Evolutionary conservation across 768 basidiomycete species (phyloP).

Genomic region (Sistotremastrum niveocremeum): DNA sequence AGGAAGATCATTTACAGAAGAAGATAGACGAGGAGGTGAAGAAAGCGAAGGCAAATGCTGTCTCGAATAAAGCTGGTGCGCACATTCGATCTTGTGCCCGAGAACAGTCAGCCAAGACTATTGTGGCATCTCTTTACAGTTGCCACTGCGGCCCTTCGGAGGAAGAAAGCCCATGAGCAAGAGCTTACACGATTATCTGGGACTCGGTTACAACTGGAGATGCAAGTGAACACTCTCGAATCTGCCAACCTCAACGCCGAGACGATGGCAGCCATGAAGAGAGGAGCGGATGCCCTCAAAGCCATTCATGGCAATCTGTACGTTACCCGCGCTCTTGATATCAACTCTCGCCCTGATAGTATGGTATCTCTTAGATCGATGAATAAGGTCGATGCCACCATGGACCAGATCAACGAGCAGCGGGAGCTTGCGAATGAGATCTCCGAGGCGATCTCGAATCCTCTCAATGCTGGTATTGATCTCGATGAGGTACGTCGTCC

Average conservation of each 20-base stretch:
- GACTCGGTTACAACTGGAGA: constrained; percentile 82
- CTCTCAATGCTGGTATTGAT: constrained; percentile 37
- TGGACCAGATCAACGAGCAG: constrained; percentile 81
- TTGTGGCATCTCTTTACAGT: constrained; percentile 28
- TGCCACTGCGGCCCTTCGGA: constrained; percentile 78
- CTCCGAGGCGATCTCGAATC: constrained; percentile 73
- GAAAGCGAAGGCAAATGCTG: constrained; percentile 88
- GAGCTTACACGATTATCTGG: constrained; percentile 81
- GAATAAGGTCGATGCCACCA: constrained; percentile 80
- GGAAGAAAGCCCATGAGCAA: constrained; percentile 82
- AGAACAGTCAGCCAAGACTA: neutral
- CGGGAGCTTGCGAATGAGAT: constrained; percentile 89
- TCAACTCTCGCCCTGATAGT: neutral
- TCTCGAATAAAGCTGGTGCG: constrained; percentile 86
- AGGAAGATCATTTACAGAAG: constrained; percentile 92
- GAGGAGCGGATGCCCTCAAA: constrained; percentile 78
- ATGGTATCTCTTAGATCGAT: constrained; percentile 40
- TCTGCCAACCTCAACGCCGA: constrained; percentile 96
- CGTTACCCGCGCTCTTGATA: constrained; percentile 20
- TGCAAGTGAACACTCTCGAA: constrained; percentile 94
- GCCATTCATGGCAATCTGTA: constrained; percentile 83
- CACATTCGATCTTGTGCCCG: constrained; percentile 8
- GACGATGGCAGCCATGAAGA: constrained; percentile 96
- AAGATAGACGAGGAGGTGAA: constrained; percentile 90
- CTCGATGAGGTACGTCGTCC: constrained; percentile 56